Conservation (phyloP, 805 yeast genomes). For the Tetrapisispora arboricola region DNA sequence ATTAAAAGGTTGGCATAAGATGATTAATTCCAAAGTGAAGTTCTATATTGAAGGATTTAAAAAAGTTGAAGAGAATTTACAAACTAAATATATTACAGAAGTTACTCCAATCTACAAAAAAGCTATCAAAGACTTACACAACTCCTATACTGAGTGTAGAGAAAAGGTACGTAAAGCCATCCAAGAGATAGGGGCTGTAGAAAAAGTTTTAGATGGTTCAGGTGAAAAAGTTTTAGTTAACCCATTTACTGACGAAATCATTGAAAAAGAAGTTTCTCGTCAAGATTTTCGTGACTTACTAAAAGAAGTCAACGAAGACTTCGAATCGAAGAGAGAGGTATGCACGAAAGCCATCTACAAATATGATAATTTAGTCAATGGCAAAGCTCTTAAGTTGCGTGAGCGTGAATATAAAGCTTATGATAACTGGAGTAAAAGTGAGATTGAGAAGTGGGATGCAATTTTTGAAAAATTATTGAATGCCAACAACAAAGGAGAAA, state of each 20-base stretch:
- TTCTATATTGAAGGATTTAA: background rate
- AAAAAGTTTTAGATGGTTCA: background rate
- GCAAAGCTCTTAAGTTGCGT: background rate
- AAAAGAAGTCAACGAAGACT: background rate
- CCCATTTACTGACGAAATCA: background rate
- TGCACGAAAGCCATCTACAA: no score
- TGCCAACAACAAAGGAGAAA: background rate
- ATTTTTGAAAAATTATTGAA: slow-evolving; percentile 34
- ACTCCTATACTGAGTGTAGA: background rate
- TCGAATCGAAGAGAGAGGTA: background rate
- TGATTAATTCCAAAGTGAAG: slow-evolving; percentile 2
- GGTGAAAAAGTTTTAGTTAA: background rate
- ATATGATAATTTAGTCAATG: background rate
- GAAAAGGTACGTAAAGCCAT: background rate
- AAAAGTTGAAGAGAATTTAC: background rate
- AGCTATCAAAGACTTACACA: background rate
- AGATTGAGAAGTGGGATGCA: slow-evolving; percentile 53
- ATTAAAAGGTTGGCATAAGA: slow-evolving; percentile 2
- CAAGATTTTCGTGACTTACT: background rate
- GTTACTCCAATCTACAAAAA: background rate
- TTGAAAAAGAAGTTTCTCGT: background rate
- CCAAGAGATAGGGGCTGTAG: background rate
- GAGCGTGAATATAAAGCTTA: background rate
- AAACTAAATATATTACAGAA: background rate
- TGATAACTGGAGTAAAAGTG: background rate